Conservation (phyloP, 257 asterid genomes). For the Solanum peruvianum region DNA sequence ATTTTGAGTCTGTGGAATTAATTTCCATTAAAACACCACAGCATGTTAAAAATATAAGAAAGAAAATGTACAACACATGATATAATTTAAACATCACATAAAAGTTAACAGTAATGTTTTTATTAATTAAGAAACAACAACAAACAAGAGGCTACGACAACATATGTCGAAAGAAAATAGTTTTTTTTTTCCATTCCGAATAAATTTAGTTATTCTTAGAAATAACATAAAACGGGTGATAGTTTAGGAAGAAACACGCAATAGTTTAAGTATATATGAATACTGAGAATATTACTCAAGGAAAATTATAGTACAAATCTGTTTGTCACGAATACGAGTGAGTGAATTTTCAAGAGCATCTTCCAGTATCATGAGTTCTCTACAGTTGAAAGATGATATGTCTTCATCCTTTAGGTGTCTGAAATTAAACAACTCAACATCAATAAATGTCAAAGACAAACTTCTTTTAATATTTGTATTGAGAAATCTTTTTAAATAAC, state of each 20-base stretch:
- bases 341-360: constrained; percentile 74
- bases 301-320: neutral
- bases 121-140: neutral
- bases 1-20: neutral
- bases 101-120: neutral
- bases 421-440: neutral
- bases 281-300: neutral
- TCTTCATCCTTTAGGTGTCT: constrained; percentile 94
- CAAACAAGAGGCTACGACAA: neutral
- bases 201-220: neutral
- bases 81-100: neutral
- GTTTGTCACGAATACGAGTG: constrained; percentile 43
- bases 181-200: neutral
- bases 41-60: neutral
- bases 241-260: neutral
- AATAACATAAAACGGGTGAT: neutral
- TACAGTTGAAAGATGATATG: constrained; percentile 58
- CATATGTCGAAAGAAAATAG: neutral
- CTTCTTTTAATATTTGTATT: neutral
- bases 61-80: neutral
- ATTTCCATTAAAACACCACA: neutral
- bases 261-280: neutral
- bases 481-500: neutral
- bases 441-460: neutral
- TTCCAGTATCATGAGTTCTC: constrained; percentile 77